These are phyloP conservation scores for Fusarium xylarioides DNA, from an alignment of 2,329 filamentous ascomycete genomes.

Conservation along the genomic window DNA sequence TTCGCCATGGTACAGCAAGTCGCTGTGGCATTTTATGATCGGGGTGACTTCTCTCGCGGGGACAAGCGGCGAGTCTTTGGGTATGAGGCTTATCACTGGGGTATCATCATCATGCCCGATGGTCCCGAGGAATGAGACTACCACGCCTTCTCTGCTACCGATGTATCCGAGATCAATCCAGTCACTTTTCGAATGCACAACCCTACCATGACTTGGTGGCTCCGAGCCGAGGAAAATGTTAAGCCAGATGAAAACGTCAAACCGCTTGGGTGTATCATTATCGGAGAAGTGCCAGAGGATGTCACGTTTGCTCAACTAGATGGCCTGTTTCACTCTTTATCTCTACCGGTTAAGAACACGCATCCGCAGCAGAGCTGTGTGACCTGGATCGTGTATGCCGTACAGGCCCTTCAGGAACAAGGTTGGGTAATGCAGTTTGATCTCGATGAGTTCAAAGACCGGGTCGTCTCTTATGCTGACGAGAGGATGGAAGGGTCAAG, in stretches of 20 bases:
- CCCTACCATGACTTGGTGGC: constrained; percentile 47
- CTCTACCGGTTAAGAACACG: constrained; percentile 44
- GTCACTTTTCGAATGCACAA: constrained; percentile 45
- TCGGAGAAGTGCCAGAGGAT: constrained; percentile 37
- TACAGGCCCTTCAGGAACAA: constrained; percentile 37
- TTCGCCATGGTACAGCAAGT: constrained; percentile 26
- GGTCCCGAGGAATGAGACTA: constrained; percentile 7
- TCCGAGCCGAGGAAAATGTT: constrained; percentile 26
- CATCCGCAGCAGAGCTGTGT: constrained; percentile 49
- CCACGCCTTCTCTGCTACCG: constrained; percentile 44
- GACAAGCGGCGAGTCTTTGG: constrained; percentile 36
- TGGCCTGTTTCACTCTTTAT: constrained; percentile 36
- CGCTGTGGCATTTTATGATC: constrained; percentile 42
- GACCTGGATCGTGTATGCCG: constrained; percentile 44
- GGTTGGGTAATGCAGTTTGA: constrained; percentile 42
- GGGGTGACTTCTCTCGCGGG: constrained; percentile 42
- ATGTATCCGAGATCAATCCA: constrained; percentile 43
- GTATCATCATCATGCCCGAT: constrained; percentile 40
- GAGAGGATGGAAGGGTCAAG: constrained; percentile 31
- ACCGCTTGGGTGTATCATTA: constrained; percentile 42
- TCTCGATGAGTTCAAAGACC: constrained; percentile 40
- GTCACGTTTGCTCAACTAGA: constrained; percentile 32
- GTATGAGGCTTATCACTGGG: constrained; percentile 47
- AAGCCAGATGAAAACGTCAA: constrained; percentile 34
- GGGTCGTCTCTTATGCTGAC: constrained; percentile 43